A percentile compares a stretch with the other conserved stretches of the same genome.
These are phyloP conservation scores for Venturia aucupariae DNA, from an alignment of 2,329 filamentous ascomycete species.

Conservation along the genomic window DNA sequence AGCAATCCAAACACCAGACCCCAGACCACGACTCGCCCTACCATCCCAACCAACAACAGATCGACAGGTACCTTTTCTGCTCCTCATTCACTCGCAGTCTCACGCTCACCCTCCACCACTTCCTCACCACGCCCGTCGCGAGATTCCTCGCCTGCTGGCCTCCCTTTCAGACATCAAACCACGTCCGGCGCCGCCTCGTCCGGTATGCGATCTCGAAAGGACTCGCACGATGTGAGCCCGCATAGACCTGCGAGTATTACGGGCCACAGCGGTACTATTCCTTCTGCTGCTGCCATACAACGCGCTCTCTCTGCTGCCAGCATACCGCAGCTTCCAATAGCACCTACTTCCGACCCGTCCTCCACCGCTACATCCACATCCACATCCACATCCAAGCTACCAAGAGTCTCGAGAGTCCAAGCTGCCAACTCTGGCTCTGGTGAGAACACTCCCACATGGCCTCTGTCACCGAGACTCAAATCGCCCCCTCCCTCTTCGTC, in stretches of 20 bases:
- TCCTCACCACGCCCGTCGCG: slow-evolving; percentile 38
- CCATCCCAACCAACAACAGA: slow-evolving; percentile 7
- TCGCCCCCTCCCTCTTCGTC: slow-evolving; percentile 58
- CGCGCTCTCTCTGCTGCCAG: slow-evolving; percentile 59
- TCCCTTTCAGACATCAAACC: slow-evolving; percentile 18
- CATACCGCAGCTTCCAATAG: slow-evolving; percentile 55
- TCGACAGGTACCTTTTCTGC: slow-evolving; percentile 5
- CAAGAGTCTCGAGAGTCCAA: slow-evolving; percentile 50
- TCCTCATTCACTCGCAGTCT: not conserved
- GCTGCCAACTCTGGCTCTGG: slow-evolving; percentile 38
- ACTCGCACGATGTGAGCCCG: slow-evolving; percentile 35
- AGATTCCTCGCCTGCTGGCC: slow-evolving; percentile 36
- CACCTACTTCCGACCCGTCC: slow-evolving; percentile 48
- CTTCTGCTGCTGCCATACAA: slow-evolving; percentile 54
- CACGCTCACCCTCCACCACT: slow-evolving; percentile 25
- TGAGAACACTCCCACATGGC: slow-evolving; percentile 57
- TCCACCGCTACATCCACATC: not conserved
- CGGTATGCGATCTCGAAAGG: slow-evolving; percentile 33
- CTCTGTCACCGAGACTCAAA: slow-evolving; percentile 65
- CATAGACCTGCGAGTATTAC: slow-evolving; percentile 29
- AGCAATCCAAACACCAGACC: not conserved
- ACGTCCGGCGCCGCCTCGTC: slow-evolving; percentile 12
- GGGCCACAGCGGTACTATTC: slow-evolving; percentile 35
- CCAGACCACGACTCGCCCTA: not conserved
- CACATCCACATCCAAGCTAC: slow-evolving; percentile 41